Evolutionary conservation across 2,329 filamentous ascomycete species (phyloP).

Genomic region (Cadophora sp.): DNA sequence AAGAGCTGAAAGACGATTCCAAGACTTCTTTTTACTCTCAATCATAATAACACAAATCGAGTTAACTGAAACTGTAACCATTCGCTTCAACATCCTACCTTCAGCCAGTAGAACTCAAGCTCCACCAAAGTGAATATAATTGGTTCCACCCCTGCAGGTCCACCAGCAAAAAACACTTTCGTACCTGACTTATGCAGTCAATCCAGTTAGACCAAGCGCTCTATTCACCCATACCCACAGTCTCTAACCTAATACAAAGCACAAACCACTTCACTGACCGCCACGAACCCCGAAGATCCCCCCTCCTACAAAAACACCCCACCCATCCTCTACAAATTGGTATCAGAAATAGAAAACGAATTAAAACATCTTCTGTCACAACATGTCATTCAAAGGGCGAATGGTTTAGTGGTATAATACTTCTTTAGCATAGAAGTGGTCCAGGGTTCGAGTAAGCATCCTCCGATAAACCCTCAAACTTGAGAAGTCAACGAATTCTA

Average conservation of each 20-base stretch:
- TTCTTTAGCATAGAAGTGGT: slow-evolving; percentile 10
- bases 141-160: neutral
- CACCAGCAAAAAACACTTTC: neutral
- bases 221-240: too few relatives aligned
- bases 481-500: too few relatives aligned
- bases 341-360: neutral
- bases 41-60: too few relatives aligned
- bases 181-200: slow-evolving; percentile 4
- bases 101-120: neutral
- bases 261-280: neutral
- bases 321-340: neutral
- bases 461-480: neutral
- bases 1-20: too few relatives aligned
- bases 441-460: slow-evolving; percentile 8
- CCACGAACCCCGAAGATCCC: neutral
- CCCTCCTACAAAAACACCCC: neutral
- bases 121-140: neutral
- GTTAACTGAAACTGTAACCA: neutral
- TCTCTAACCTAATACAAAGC: too few relatives aligned
- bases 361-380: neutral
- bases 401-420: slow-evolving; percentile 23
- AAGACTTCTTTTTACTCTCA: too few relatives aligned
- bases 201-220: neutral
- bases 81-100: neutral
- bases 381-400: slow-evolving; percentile 8